Percentiles rank a stretch among this genome's conserved stretches.
Conservation (phyloP, 768 basidiomycete species). For the Boletellus ananas region DNA sequence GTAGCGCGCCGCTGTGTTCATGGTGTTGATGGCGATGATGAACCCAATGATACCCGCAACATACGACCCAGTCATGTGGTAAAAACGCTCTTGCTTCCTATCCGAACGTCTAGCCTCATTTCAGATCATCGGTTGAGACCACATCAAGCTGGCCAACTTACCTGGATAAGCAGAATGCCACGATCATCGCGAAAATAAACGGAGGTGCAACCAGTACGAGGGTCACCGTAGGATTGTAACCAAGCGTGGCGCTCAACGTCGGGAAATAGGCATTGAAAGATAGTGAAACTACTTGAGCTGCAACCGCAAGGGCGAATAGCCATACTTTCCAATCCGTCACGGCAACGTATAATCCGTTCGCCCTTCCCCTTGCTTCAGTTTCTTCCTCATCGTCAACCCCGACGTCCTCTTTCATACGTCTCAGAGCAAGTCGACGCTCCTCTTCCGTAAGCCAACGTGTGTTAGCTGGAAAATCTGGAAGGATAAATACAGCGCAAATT, state of each 20-base stretch:
- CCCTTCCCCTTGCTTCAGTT: slow-evolving; percentile 36
- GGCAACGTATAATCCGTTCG: slow-evolving; percentile 55
- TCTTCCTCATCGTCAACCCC: slow-evolving; percentile 54
- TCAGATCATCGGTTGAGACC: background rate
- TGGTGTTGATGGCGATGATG: slow-evolving; percentile 59
- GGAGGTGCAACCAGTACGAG: slow-evolving; percentile 77
- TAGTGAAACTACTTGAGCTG: slow-evolving; percentile 41
- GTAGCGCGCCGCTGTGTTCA: slow-evolving; percentile 62
- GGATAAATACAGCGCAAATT: slow-evolving; percentile 41
- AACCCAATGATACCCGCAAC: slow-evolving; percentile 63
- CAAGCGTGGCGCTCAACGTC: slow-evolving; percentile 70
- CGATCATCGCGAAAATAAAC: slow-evolving; percentile 56
- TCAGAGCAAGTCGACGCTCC: slow-evolving; percentile 46
- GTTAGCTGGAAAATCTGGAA: slow-evolving; percentile 47
- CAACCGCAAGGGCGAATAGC: slow-evolving; percentile 60
- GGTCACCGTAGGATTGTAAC: slow-evolving; percentile 57
- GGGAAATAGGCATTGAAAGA: slow-evolving; percentile 85
- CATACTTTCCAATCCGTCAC: slow-evolving; percentile 78
- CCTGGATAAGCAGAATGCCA: slow-evolving; percentile 52
- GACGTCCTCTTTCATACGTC: slow-evolving; percentile 61
- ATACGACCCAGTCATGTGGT: slow-evolving; percentile 57
- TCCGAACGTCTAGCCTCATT: slow-evolving; percentile 58
- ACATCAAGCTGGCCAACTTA: slow-evolving; percentile 17
- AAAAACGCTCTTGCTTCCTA: slow-evolving; percentile 62
- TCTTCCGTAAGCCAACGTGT: slow-evolving; percentile 35